phyloP scores from a whole-genome alignment of 768 basidiomycete genomes.

The Amanita thiersii region DNA sequence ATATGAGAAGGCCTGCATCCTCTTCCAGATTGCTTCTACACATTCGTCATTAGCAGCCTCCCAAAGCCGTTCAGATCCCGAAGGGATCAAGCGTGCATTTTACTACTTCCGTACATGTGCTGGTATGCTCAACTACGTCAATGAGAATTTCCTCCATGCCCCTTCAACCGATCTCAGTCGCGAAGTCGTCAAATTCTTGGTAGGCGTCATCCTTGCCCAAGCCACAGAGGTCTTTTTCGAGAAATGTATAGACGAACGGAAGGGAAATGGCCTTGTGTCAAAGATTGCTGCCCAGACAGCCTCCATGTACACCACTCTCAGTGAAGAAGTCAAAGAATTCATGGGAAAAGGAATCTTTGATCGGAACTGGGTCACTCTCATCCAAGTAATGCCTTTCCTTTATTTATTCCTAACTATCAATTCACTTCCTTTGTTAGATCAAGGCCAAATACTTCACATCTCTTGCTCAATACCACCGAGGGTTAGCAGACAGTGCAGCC shows the following conservation, averaged over 20 bases:
- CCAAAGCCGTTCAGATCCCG: slow-evolving; percentile 81
- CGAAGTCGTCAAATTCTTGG: slow-evolving; percentile 90
- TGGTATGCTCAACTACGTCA: slow-evolving; percentile 97
- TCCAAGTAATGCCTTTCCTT: slow-evolving; percentile 47
- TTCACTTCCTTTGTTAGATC: slow-evolving; percentile 37
- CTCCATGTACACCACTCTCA: slow-evolving; percentile 70
- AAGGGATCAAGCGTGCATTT: slow-evolving; percentile 90
- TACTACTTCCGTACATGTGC: slow-evolving; percentile 85
- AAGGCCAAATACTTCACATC: slow-evolving; percentile 90
- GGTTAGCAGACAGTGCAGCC: slow-evolving; percentile 64
- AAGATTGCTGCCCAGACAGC: slow-evolving; percentile 84
- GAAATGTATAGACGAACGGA: slow-evolving; percentile 91
- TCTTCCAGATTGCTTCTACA: slow-evolving; percentile 93
- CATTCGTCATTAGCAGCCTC: slow-evolving; percentile 87
- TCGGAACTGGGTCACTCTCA: slow-evolving; percentile 83
- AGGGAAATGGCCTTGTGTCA: slow-evolving; percentile 63
- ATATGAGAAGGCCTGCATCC: slow-evolving; percentile 95
- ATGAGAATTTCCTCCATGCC: slow-evolving; percentile 98
- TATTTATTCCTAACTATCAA: slow-evolving; percentile 5
- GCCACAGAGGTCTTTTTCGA: slow-evolving; percentile 96
- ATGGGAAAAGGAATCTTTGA: slow-evolving; percentile 96
- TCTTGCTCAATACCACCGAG: slow-evolving; percentile 81
- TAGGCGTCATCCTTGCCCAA: slow-evolving; percentile 84
- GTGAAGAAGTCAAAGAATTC: slow-evolving; percentile 93
- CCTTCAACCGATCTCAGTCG: slow-evolving; percentile 91